Base-by-base conservation (phyloP, 768 basidiomycete species). In the Serpula lacrymans region DNA sequence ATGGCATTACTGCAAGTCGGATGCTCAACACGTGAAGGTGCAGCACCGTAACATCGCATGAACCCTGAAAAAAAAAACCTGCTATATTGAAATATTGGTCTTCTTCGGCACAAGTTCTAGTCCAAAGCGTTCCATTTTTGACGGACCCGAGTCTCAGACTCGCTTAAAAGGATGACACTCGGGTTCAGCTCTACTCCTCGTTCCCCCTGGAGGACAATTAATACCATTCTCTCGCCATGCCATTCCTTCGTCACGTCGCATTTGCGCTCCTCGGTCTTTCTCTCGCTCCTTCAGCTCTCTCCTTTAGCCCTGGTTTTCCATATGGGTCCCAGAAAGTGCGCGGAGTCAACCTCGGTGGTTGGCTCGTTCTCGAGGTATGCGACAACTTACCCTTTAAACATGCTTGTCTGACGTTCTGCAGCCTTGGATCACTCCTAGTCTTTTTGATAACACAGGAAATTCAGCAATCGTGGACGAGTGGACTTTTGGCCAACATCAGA, bases 361-460 rank as follows among this genome's bases (percentile, higher is more conserved):
- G 62, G 62, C 58, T 64, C 31, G 58, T 64, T 2, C 47, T 60
- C 26, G 60, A 58, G 46, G 46, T 47, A 26, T 39, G 20, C 9
- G 8, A 42, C 25, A 4, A 5, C 11, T 9, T 11, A 11, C 9
- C 22, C 5, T 5, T 16, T 21, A n/a, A n/a, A n/a, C n/a, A n/a
- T n/a, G n/a, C n/a, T 7, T 25, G 18, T 25, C 36, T n/a, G 38
- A 38, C 38, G 12, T 11, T 16, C 6, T 25, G 16, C 47, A 59
- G 81, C 84, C 86, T 6, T 88, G 84, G 83, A 83, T 88, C 51
- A 87, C 84, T 0, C 86, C 86, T 22, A 80, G 78, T 33, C 52
- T 89, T 5, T 89, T 87, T 55, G 80, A 85, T 42, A 69, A 77
- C 54, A 86, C 84, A 0, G 78, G 77, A 16, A 63, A 74, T 47